Conservation (phyloP, 2,329 filamentous ascomycete genomes). For the Phyllosticta citrichinensis region DNA sequence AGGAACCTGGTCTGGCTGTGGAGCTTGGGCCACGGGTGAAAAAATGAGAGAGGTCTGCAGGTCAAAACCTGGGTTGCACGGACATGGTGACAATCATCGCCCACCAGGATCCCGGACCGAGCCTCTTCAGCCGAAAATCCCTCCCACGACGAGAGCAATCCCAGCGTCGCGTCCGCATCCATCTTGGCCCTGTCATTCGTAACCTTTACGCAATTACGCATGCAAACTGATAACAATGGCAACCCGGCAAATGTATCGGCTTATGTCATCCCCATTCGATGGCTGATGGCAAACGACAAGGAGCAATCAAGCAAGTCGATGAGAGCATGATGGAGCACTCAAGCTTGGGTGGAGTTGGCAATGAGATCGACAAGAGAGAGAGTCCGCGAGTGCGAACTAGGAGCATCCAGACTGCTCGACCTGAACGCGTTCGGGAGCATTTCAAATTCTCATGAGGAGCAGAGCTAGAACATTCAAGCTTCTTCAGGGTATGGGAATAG, state of each 20-base stretch:
- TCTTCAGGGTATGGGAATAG: too few species aligned
- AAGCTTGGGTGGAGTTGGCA: too few species aligned
- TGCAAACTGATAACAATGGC: not conserved
- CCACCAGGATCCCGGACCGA: not conserved
- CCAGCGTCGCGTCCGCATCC: not conserved
- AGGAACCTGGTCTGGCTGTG: not conserved
- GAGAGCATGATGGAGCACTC: too few species aligned
- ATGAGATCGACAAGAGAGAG: too few species aligned
- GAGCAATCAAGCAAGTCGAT: too few species aligned
- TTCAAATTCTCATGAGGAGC: too few species aligned
- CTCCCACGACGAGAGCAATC: not conserved
- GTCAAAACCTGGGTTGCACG: not conserved
- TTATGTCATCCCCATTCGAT: too few species aligned
- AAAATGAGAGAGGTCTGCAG: conserved; percentile 8
- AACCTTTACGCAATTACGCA: not conserved
- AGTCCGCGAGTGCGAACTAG: too few species aligned
- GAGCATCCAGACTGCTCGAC: too few species aligned
- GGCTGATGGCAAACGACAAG: too few species aligned
- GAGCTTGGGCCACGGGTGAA: conserved; percentile 5
- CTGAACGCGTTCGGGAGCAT: too few species aligned
- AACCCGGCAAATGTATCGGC: not conserved
- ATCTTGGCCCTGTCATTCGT: not conserved
- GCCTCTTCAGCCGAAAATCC: not conserved
- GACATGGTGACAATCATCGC: not conserved
- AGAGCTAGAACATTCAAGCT: too few species aligned